A percentile compares a stretch with the other conserved stretches of the same genome.
Conservation (phyloP, 352 stramenopile species). For the Stramenopiles sp. region DNA sequence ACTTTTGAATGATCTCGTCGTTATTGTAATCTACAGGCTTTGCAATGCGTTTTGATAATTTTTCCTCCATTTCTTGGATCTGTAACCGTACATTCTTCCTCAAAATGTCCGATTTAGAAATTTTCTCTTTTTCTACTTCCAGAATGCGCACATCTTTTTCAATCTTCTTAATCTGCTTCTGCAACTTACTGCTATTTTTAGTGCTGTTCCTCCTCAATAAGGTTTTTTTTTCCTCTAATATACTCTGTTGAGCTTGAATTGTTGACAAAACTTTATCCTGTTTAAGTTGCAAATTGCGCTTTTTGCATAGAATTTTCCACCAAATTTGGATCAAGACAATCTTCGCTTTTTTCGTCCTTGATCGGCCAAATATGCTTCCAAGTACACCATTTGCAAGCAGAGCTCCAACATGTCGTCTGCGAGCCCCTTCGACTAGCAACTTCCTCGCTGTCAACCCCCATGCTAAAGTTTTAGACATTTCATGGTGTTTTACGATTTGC, state of each 20-base stretch:
- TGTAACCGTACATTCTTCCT: neutral
- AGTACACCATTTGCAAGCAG: neutral
- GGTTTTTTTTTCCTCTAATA: neutral
- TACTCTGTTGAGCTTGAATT: neutral
- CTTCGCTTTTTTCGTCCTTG: neutral
- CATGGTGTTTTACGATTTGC: neutral
- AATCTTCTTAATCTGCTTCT: neutral
- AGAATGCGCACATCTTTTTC: neutral
- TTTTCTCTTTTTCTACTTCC: neutral
- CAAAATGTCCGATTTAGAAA: neutral
- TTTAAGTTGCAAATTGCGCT: neutral
- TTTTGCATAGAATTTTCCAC: neutral
- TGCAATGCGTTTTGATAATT: neutral
- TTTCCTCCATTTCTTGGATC: neutral
- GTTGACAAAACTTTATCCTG: neutral
- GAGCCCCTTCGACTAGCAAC: neutral
- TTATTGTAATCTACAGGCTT: neutral
- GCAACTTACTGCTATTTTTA: neutral
- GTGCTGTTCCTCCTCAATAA: neutral
- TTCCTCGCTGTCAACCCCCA: neutral
- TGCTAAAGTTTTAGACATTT: slow-evolving; percentile 3
- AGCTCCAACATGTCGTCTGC: neutral
- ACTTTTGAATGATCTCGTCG: too few relatives aligned
- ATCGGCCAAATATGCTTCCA: neutral
- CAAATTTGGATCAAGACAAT: slow-evolving; percentile 10